Base-by-base conservation (phyloP, 495 filamentous ascomycete species). In the Xylaria curta region DNA sequence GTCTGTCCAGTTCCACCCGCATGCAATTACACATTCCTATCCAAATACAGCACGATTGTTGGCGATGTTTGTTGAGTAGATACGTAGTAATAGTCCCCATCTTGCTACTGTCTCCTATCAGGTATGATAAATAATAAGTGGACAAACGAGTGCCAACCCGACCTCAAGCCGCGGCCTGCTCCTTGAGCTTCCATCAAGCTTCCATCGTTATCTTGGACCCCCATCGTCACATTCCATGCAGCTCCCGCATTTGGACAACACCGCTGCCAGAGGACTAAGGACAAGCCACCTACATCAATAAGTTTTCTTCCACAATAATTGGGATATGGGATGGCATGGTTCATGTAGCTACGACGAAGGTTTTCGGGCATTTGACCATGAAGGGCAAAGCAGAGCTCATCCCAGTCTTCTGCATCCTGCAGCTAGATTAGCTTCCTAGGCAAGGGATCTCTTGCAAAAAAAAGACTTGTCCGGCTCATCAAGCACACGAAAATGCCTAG, bases 191-290 rank as follows among this genome's bases (percentile, higher is more conserved):
- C 76, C 58, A 75, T 74, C 66, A 54, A 75, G 71, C 76, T 78
- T 78, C 76, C 72, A 78, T 75, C 75, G 76, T 76, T 76, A 78
- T 78, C 75, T 76, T 72, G 71, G 73, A 73, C 19, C 67, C 73
- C 73, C 76, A 75, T 62, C 71, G 65, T 75, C 54, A 70, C 69
- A 54, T 78, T 78, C 76, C 74, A 73, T 78, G 75, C 76, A 78
- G 76, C 76, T 78, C 76, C 76, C 76, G 67, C 69, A 76, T 78
- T 78, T 36, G 75, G 76, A 70, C 51, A 56, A 65, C 42, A 69
- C 76, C 75, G 63, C 72, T 65, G 40, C 26, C 38, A 60, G 40
- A 59, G 26, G 31, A 40, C 66, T 24, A 24, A 49, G n/a, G 21
- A 42, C 65, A 59, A 58, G 66, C 66, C 66, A 69, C 40, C 24